A percentile compares a stretch with the other conserved stretches of the same genome.
Conservation (phyloP, 2,329 filamentous ascomycete species). For the Alternaria conjuncta region DNA sequence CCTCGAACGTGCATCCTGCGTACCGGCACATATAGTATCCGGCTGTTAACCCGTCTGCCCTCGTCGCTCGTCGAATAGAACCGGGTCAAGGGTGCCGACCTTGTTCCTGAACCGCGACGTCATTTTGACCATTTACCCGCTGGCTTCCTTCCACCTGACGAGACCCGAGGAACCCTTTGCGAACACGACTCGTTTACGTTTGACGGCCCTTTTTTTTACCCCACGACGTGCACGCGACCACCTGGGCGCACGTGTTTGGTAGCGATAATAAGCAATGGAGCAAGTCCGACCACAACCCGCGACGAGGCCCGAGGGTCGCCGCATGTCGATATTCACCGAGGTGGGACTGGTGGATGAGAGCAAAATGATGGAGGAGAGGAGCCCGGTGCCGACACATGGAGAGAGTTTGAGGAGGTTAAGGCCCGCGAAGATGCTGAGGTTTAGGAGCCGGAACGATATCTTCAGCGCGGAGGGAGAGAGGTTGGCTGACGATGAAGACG, state of each 20-base stretch:
- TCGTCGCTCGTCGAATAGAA: conserved; percentile 1
- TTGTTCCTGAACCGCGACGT: conserved; percentile 29
- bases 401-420: conserved; percentile 28
- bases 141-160: background rate
- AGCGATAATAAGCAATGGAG: conserved; percentile 29
- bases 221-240: conserved; percentile 17
- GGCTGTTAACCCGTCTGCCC: conserved; percentile 1
- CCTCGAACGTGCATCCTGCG: background rate
- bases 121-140: conserved; percentile 21
- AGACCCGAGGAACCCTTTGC: background rate
- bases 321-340: conserved; percentile 46
- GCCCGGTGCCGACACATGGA: conserved; percentile 34
- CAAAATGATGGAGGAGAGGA: conserved; percentile 36
- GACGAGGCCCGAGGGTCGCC: conserved; percentile 22
- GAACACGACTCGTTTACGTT: background rate
- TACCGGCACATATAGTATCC: background rate
- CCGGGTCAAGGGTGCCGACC: conserved; percentile 6
- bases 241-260: background rate
- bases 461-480: conserved; percentile 22
- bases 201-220: conserved; percentile 1
- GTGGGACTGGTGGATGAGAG: conserved; percentile 47
- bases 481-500: conserved; percentile 21
- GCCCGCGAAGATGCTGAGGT: conserved; percentile 39
- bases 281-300: conserved; percentile 34
- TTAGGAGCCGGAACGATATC: conserved; percentile 40